phyloP scores from a whole-genome alignment of 495 filamentous ascomycete species.

The Lasiosphaeria ovina region DNA sequence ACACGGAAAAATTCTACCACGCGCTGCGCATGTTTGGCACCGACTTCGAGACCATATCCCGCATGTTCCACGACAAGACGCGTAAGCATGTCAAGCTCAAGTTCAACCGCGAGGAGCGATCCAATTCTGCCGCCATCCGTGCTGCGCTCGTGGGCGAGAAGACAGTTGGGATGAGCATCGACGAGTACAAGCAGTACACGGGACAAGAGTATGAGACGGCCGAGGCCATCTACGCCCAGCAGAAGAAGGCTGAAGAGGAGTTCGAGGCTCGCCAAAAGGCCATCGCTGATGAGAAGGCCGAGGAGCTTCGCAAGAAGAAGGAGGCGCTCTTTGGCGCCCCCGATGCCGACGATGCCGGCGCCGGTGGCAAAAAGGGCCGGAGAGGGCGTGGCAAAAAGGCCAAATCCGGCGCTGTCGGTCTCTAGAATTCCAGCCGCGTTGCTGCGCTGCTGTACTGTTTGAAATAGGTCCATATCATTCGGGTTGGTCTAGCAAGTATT shows the following conservation, averaged over 20 bases:
- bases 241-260: conserved; percentile 61
- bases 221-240: conserved; percentile 69
- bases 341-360: conserved; percentile 38
- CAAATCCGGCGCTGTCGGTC: conserved; percentile 6
- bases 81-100: conserved; percentile 85
- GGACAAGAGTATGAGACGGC: conserved; percentile 53
- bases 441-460: no score
- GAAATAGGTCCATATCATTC: no score
- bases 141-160: conserved; percentile 61
- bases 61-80: conserved; percentile 72
- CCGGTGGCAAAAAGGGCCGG: conserved; percentile 28
- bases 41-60: conserved; percentile 84
- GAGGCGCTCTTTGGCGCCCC: conserved; percentile 50
- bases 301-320: conserved; percentile 50
- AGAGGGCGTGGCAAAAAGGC: conserved; percentile 24
- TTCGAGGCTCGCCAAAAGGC: conserved; percentile 57
- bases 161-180: conserved; percentile 59
- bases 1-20: conserved; percentile 82
- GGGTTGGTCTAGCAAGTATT: no score
- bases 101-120: conserved; percentile 87
- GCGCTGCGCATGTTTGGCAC: conserved; percentile 86
- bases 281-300: conserved; percentile 41
- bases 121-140: conserved; percentile 66
- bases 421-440: neutral
- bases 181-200: conserved; percentile 63